These are phyloP conservation scores for Pestalotiopsis sp. DNA, from an alignment of 2,329 filamentous ascomycete species.

Conservation along the genomic window DNA sequence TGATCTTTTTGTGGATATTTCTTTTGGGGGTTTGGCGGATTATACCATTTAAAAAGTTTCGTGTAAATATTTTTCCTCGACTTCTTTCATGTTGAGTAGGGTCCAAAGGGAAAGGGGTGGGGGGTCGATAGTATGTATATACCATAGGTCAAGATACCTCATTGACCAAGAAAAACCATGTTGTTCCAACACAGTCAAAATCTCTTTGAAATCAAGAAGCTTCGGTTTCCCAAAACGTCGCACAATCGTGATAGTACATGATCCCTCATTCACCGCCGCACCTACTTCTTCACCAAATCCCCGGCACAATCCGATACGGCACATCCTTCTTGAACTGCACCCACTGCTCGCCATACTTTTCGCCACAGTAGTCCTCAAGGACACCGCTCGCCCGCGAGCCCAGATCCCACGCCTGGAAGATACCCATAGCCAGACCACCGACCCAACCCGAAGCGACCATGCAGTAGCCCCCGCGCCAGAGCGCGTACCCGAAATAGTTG, in stretches of 20 bases:
- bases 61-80: neutral
- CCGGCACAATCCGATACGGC: conserved; percentile 38
- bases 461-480: conserved; percentile 33
- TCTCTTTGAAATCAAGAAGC: neutral
- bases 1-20: neutral
- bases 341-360: conserved; percentile 43
- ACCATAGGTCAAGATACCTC: neutral
- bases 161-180: neutral
- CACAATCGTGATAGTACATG: too few species aligned
- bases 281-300: conserved; percentile 33
- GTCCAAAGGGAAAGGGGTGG: neutral
- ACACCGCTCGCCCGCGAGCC: conserved; percentile 31
- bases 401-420: conserved; percentile 35
- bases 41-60: neutral
- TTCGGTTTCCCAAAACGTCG: too few species aligned
- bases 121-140: neutral
- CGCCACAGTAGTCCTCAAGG: conserved; percentile 40
- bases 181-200: too few species aligned
- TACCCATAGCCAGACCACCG: conserved; percentile 32
- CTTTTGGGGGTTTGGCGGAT: neutral
- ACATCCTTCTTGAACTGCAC: conserved; percentile 39
- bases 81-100: too few species aligned
- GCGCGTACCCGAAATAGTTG: conserved; percentile 42
- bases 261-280: neutral
- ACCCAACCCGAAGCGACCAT: conserved; percentile 40